phyloP scores from a whole-genome alignment of 306 rosid species.

The Sophora flavescens region DNA sequence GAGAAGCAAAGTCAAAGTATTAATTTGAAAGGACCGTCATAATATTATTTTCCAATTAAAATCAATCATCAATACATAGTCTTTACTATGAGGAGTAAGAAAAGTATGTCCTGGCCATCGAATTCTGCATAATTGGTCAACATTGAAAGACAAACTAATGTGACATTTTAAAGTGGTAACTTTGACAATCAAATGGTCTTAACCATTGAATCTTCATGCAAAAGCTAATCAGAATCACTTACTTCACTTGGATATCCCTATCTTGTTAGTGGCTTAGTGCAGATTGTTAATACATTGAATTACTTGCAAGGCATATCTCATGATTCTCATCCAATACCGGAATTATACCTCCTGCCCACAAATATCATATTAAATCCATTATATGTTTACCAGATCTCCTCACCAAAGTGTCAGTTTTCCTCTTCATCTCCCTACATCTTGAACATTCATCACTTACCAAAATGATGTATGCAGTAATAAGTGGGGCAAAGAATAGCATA shows the following conservation, averaged over 20 bases:
- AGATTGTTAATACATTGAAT: background rate
- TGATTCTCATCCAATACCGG: background rate
- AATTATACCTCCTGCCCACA: background rate
- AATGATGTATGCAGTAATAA: background rate
- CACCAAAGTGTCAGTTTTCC: constrained; percentile 16
- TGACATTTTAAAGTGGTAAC: constrained; percentile 4
- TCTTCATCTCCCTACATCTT: background rate
- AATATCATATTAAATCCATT: constrained; percentile 12
- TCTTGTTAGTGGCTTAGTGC: background rate
- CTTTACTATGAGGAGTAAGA: constrained; percentile 7
- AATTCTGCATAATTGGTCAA: background rate
- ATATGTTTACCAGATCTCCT: constrained; percentile 7
- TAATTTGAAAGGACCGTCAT: background rate
- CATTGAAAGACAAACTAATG: constrained; percentile 3
- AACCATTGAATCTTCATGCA: background rate
- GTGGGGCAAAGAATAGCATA: background rate
- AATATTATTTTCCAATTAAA: constrained; percentile 17
- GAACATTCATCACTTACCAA: constrained; percentile 26
- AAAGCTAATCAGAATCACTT: background rate
- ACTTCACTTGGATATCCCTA: background rate
- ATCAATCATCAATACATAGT: background rate
- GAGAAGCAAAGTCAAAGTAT: constrained; percentile 14
- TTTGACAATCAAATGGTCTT: constrained; percentile 14
- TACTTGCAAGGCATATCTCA: background rate
- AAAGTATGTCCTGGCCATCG: constrained; percentile 8